Base-by-base conservation (phyloP, 208 protist genomes). In the Leishmania braziliensis region DNA sequence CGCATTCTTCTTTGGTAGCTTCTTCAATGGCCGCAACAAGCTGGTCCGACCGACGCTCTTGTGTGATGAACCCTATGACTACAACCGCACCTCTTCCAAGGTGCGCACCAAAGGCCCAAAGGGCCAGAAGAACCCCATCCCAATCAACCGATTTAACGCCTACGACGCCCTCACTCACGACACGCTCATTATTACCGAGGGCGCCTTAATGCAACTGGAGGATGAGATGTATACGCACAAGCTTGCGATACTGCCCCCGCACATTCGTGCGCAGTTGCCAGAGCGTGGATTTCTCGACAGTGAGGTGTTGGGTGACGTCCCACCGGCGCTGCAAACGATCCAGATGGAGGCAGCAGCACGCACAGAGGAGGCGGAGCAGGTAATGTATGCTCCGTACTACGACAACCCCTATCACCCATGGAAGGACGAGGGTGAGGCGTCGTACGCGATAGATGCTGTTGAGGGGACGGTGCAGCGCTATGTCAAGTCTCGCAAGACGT, bases 1-100 rank as follows among this genome's bases (percentile, higher is more conserved):
- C 29, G 84, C 88, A 53, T 98, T 98, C 80, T 98, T 98, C 82
- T 97, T 94, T 86, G 95, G 95, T 54, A 97, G 93, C 81, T 98
- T 98, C 77, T 96, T 96, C 85, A 97, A 98, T 65, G 95, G 95
- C 26, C 92, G 93, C 48, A 96, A 96, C 83, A 98, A 98, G 78
- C 77, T 98, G 9, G 95, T 98, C 29, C 90, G 95, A 0, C 95
- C 95, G 18, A 97, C 93, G 60, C 80, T 98, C 33, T 77, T 96
- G 46, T 97, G 93, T 84, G 93, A 97, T 78, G 92, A 95, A 65
- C 93, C 90, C 80, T 96, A 97, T 85, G 93, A 98, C 85, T 97
- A 85, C 82, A 98, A 98, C 86, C 81, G 86, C 16, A 91, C 89
- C 4, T 79, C 90, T 29, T 88, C 93, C 4, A 97, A 98, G 83